A percentile compares a stretch with the other conserved stretches of the same genome.
Conservation (phyloP, 148 eudicot genomes). For the Chenopodium suecicum region DNA sequence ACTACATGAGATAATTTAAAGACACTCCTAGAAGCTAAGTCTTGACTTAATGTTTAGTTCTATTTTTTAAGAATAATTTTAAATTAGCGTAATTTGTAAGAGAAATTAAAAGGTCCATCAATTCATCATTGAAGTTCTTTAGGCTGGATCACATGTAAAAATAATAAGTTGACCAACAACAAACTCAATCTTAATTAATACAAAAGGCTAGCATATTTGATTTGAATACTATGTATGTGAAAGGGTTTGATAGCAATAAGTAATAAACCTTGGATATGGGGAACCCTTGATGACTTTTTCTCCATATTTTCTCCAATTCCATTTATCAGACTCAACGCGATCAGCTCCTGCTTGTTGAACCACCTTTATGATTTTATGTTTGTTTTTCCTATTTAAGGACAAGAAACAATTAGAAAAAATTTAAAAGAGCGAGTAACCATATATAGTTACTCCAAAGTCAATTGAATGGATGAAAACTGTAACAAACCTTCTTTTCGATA, state of each 20-base stretch:
- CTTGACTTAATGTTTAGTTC: too few relatives aligned
- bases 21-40: too few relatives aligned
- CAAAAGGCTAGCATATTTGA: neutral
- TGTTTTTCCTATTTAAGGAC: conserved; percentile 47
- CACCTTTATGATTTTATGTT: conserved; percentile 35
- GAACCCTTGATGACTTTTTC: conserved; percentile 90
- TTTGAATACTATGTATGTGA: neutral
- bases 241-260: neutral
- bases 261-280: conserved; percentile 69
- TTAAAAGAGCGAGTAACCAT: neutral
- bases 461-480: neutral
- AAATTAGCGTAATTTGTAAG: too few relatives aligned
- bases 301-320: conserved; percentile 96
- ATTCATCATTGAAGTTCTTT: too few relatives aligned
- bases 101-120: neutral
- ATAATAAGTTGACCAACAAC: neutral
- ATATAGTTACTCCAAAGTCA: too few relatives aligned
- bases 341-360: conserved; percentile 27
- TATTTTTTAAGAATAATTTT: too few relatives aligned
- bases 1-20: too few relatives aligned
- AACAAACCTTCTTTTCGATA: conserved; percentile 26
- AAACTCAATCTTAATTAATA: neutral
- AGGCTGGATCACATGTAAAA: neutral
- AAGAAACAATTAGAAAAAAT: neutral
- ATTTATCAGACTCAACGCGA: conserved; percentile 46